Percentiles rank a stretch among this genome's conserved stretches.
Conservation (phyloP, 2,329 filamentous ascomycete genomes). For the Hypoxylon sp. region DNA sequence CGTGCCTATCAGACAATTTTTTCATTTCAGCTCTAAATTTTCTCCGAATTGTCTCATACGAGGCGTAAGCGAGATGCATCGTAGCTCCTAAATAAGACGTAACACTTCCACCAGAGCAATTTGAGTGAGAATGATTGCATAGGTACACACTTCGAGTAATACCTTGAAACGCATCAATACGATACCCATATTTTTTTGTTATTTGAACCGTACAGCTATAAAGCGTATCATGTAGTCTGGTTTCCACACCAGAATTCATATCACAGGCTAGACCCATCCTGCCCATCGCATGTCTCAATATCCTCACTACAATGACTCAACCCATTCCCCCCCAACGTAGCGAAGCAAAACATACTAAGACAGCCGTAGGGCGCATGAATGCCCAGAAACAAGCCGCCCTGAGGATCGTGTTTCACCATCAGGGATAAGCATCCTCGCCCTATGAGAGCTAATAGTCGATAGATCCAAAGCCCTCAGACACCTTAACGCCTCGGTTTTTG, state of each 20-base stretch:
- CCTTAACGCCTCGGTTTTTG: conserved; percentile 28
- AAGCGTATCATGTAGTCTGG: conserved; percentile 8
- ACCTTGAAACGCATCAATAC: background rate
- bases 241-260: background rate
- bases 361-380: background rate
- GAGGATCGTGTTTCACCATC: conserved; percentile 9
- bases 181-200: background rate
- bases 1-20: conserved; percentile 1
- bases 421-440: background rate
- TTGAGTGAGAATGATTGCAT: background rate
- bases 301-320: background rate
- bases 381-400: background rate
- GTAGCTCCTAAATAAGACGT: background rate
- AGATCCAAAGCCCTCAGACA: background rate
- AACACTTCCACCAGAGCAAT: background rate
- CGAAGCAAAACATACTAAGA: background rate
- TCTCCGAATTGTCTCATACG: background rate
- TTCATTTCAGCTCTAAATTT: background rate
- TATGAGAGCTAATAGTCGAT: conserved; percentile 6
- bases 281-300: background rate
- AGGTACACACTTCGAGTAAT: background rate
- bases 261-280: background rate
- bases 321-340: background rate
- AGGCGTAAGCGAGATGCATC: background rate
- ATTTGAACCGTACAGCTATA: background rate